Percentiles rank a stretch among this genome's conserved stretches.
phyloP scores from a whole-genome alignment of 495 filamentous ascomycete species.

The Hypoxylon fuscum region DNA sequence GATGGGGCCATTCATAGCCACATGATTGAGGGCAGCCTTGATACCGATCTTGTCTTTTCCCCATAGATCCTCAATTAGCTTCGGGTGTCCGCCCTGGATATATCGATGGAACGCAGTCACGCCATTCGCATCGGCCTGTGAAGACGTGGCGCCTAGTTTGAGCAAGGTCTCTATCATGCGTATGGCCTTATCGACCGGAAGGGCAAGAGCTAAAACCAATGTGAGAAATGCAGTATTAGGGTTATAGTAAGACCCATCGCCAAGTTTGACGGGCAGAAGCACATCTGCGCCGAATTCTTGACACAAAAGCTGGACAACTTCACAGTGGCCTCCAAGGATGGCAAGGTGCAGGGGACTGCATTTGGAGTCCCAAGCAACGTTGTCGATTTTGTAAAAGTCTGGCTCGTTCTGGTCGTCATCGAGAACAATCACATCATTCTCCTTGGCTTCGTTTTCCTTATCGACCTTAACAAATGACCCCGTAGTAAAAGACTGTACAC shows the following conservation, averaged over 20 bases:
- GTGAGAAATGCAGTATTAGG: conserved; percentile 68
- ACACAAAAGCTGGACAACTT: conserved; percentile 73
- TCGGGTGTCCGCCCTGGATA: conserved; percentile 59
- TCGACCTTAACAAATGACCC: conserved; percentile 75
- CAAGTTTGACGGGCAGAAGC: conserved; percentile 71
- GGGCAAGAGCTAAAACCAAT: conserved; percentile 65
- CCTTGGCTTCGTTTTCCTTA: conserved; percentile 46
- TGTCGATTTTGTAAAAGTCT: conserved; percentile 81
- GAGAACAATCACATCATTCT: conserved; percentile 42
- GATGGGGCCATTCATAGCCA: conserved; percentile 47
- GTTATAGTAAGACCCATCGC: conserved; percentile 53
- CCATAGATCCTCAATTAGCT: conserved; percentile 61
- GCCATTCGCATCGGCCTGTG: conserved; percentile 71
- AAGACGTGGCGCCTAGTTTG: conserved; percentile 73
- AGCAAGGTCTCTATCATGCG: conserved; percentile 69
- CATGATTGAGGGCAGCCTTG: conserved; percentile 70
- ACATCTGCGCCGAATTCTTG: conserved; percentile 78
- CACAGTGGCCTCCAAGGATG: conserved; percentile 72
- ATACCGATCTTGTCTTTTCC: conserved; percentile 68
- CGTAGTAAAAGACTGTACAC: conserved; percentile 61
- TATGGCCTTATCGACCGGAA: conserved; percentile 67
- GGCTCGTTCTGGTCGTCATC: conserved; percentile 72
- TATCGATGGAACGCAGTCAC: conserved; percentile 67
- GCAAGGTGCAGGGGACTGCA: conserved; percentile 79
- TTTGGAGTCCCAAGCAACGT: conserved; percentile 76